Conservation (phyloP, 306 rosid genomes). For the Cucumis hystrix region DNA sequence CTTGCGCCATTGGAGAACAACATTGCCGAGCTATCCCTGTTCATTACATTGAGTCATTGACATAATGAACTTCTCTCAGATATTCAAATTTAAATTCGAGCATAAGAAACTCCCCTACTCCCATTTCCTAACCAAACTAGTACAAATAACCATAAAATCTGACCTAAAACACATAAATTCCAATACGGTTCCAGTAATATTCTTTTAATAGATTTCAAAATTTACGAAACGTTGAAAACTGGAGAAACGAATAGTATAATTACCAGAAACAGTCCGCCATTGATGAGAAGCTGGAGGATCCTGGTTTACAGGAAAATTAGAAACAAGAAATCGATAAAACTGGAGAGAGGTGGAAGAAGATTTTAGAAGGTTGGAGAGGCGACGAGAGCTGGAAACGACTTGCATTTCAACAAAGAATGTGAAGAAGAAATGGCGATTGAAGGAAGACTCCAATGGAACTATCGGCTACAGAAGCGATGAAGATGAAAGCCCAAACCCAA, state of each 20-base stretch:
- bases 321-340: conserved; percentile 23
- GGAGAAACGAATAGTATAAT: not conserved
- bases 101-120: not conserved
- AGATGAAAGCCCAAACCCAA: not conserved
- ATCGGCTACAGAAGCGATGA: conserved; percentile 10
- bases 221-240: not conserved
- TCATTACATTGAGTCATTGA: conserved; percentile 3
- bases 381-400: conserved; percentile 37
- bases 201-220: not conserved
- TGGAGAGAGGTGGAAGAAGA: conserved; percentile 27
- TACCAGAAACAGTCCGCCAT: conserved; percentile 34
- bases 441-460: conserved; percentile 18
- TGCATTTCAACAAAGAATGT: conserved; percentile 36
- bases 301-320: conserved; percentile 18
- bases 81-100: not conserved
- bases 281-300: conserved; percentile 12
- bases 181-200: not conserved
- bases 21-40: conserved; percentile 26
- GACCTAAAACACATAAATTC: not conserved
- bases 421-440: not conserved
- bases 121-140: not conserved
- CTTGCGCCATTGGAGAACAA: conserved; percentile 13
- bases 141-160: not conserved
- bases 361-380: conserved; percentile 35
- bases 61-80: not conserved